Percentiles rank a stretch among this genome's conserved stretches.
These are phyloP conservation scores for Phylloboletellus chloephorus DNA, from an alignment of 1,284 basidiomycete genomes.

Conservation along the genomic window DNA sequence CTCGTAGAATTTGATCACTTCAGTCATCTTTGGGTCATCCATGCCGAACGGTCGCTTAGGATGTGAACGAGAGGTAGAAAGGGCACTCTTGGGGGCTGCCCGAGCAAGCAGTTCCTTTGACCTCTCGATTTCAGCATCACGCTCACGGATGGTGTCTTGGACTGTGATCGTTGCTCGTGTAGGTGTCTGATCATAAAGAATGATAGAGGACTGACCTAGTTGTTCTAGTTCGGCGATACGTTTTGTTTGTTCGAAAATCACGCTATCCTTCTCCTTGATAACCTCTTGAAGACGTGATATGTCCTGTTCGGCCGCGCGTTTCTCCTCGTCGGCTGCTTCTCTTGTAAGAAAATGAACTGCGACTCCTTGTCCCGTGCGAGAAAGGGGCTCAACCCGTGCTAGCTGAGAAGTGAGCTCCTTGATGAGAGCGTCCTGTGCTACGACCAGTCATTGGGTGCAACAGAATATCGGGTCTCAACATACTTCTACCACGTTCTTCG, in stretches of 20 bases:
- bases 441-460: constrained; percentile 8
- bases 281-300: constrained; percentile 41
- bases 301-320: constrained; percentile 47
- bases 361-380: constrained; percentile 43
- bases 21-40: constrained; percentile 48
- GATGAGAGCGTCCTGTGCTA: constrained; percentile 56
- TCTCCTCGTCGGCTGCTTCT: constrained; percentile 66
- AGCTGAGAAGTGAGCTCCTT: constrained; percentile 53
- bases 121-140: constrained; percentile 58
- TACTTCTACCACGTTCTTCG: constrained; percentile 50
- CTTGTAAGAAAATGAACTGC: constrained; percentile 63
- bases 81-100: constrained; percentile 29
- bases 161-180: constrained; percentile 32
- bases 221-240: constrained; percentile 43
- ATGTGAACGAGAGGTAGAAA: constrained; percentile 29
- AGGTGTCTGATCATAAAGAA: constrained; percentile 1
- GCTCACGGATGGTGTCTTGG: constrained; percentile 46
- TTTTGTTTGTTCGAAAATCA: constrained; percentile 43
- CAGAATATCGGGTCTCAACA: constrained; percentile 9
- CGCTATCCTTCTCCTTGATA: constrained; percentile 40
- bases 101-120: constrained; percentile 44
- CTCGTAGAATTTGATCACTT: constrained; percentile 54
- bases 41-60: constrained; percentile 31
- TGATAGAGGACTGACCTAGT: constrained; percentile 35
- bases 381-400: constrained; percentile 48